Evolutionary conservation across 1,284 basidiomycete species (phyloP), one percentile per base, ranked within the genome.

Genomic region (Hortiboletus rubellus): DNA sequence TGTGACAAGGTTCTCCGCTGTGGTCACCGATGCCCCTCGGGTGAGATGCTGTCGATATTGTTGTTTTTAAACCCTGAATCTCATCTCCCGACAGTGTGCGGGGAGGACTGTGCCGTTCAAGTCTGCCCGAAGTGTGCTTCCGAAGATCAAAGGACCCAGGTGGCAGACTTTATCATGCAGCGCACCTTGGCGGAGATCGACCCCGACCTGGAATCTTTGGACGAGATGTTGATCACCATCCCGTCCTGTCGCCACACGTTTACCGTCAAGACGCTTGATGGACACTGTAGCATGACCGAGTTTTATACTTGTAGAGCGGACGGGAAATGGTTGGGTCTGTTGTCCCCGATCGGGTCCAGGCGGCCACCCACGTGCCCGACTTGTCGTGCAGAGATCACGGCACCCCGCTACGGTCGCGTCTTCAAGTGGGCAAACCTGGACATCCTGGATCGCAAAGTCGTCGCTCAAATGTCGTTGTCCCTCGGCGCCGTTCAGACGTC

Each of bases 251-350:
- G 80, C 0, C 89, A 91, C 64, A 71, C 80, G 1, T 91, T 91
- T 68, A 89, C 89, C 0, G 82, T 89, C 7, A 86, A 88, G 66
- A 86, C 86, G 0, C 75, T 91, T 18, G 89, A 91, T 58, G 85
- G 84, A 0, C 73, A 79, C 48, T 83, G 82, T 57, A 65, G 72
- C 4, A 78, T 91, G 69, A 54, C 59, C 0, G 76, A 81, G 3
- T 87, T 81, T 63, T 91, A 91, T 66, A 61, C 57, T 2, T 62
- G 66, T 36, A 63, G 64, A 3, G 63, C 68, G 10, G 49, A 72
- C 14, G 78, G 76, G 1, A 67, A 57, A 22, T 87, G 81, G 79
- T 40, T 66, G 9, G 76, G 74, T 0, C 70, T 81, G n/a, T 66
- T 70, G 53, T 77, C 81, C 27, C 72, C 78, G 0, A 58, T 60